Percentiles rank a stretch among this genome's conserved stretches.
These are phyloP conservation scores for Colletotrichum spinosum DNA, from an alignment of 2,329 filamentous ascomycete species.

Conservation along the genomic window DNA sequence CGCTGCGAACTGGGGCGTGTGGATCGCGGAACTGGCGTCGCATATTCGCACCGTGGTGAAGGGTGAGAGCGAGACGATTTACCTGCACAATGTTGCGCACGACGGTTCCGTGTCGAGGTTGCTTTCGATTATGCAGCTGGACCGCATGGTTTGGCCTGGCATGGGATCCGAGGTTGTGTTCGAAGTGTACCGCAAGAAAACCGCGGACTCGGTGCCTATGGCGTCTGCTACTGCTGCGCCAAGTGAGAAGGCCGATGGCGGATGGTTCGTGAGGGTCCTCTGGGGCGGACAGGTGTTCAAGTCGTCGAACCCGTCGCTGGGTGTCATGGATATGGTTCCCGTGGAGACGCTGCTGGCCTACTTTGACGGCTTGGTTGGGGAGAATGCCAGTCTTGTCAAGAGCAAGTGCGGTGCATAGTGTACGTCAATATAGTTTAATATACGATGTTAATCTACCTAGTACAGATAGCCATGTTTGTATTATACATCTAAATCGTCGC, in stretches of 20 bases:
- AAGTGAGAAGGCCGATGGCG: constrained; percentile 31
- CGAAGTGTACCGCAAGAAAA: constrained; percentile 71
- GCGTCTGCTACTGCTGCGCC: constrained; percentile 35
- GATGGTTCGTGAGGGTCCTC: constrained; percentile 73
- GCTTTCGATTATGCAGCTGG: constrained; percentile 77
- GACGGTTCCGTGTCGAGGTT: constrained; percentile 78
- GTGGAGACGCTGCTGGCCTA: constrained; percentile 74
- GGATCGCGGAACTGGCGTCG: constrained; percentile 76
- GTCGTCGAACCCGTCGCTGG: constrained; percentile 77
- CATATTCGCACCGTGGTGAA: constrained; percentile 69
- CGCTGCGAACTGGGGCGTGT: constrained; percentile 75
- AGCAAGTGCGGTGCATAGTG: constrained; percentile 45
- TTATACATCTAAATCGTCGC: constrained; percentile 8
- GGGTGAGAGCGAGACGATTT: constrained; percentile 56
- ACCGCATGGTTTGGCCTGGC: constrained; percentile 85
- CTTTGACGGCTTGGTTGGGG: constrained; percentile 77
- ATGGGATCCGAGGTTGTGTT: constrained; percentile 86
- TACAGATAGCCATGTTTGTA: constrained; percentile 1
- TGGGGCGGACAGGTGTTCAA: constrained; percentile 75
- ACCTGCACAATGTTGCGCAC: constrained; percentile 84
- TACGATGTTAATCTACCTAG: background rate
- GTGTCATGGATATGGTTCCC: constrained; percentile 77
- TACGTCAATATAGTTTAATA: constrained; percentile 29
- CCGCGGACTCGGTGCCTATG: constrained; percentile 44
- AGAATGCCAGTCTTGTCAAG: constrained; percentile 56